Conservation (phyloP, 2,329 filamentous ascomycete genomes). For the Emergomyces orientalis region DNA sequence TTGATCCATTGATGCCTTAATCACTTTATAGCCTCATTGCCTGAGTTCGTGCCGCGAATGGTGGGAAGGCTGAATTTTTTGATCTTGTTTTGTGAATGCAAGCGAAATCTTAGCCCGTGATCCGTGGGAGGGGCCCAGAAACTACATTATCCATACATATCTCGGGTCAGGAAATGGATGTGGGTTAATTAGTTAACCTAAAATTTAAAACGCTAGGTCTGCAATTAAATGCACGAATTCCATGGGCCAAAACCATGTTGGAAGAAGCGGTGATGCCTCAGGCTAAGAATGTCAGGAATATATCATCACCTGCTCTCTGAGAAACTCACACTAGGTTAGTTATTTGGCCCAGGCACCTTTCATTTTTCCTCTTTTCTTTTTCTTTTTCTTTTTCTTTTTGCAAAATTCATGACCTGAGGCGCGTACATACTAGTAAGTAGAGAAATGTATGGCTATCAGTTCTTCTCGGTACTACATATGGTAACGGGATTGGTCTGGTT, state of each 20-base stretch:
- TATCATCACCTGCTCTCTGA: background rate
- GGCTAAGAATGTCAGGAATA: background rate
- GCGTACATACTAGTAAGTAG: background rate
- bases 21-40: background rate
- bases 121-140: background rate
- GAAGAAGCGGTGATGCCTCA: constrained; percentile 5
- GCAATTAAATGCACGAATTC: too few relatives aligned
- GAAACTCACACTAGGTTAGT: background rate
- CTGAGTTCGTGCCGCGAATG: background rate
- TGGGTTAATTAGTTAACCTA: background rate
- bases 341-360: background rate
- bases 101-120: background rate
- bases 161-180: background rate
- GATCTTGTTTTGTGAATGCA: background rate
- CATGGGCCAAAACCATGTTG: too few relatives aligned
- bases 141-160: background rate
- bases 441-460: background rate
- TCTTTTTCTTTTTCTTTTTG: background rate
- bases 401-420: too few relatives aligned
- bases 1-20: background rate
- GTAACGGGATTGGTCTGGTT: background rate
- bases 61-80: background rate
- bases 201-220: background rate
- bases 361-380: background rate
- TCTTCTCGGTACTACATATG: background rate